Evolutionary conservation across 2,329 filamentous ascomycete species (phyloP).

Genomic region (Metarhizium brunneum): DNA sequence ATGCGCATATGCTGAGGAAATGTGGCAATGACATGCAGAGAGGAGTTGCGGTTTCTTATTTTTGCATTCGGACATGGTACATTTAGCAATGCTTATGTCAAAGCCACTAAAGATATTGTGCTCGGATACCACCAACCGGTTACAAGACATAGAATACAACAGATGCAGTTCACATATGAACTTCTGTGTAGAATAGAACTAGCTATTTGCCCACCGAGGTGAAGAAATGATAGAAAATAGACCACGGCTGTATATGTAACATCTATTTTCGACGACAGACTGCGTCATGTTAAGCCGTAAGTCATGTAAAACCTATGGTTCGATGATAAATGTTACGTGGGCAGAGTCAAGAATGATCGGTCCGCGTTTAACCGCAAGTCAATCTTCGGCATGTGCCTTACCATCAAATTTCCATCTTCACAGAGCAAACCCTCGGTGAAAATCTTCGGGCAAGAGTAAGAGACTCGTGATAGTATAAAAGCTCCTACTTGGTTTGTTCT

Average conservation of each 20-base stretch:
- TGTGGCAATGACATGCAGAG: constrained; percentile 1
- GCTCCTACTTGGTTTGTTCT: constrained; percentile 53
- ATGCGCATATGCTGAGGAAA: constrained; percentile 4
- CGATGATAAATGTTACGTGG: too few species aligned
- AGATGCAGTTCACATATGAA: constrained; percentile 5
- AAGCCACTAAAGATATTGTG: background rate
- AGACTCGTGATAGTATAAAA: constrained; percentile 38
- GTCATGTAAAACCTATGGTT: too few species aligned
- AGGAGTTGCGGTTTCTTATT: background rate
- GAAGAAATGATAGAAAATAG: constrained; percentile 9
- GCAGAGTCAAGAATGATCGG: background rate
- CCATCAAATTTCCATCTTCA: constrained; percentile 78
- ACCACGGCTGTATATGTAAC: constrained; percentile 5
- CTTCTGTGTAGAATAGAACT: constrained; percentile 8
- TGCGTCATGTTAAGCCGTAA: too few species aligned
- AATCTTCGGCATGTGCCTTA: constrained; percentile 53
- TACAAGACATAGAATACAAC: background rate
- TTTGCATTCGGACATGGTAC: background rate
- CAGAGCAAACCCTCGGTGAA: constrained; percentile 49
- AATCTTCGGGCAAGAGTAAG: constrained; percentile 72
- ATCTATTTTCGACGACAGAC: background rate
- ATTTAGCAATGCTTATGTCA: constrained; percentile 2
- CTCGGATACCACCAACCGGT: background rate
- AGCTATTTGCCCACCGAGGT: constrained; percentile 7
- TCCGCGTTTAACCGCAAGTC: background rate